A percentile compares a stretch with the other conserved stretches of the same genome.
These are phyloP conservation scores for Rasamsonia emersonii DNA, from an alignment of 2,329 filamentous ascomycete genomes.

Conservation along the genomic window DNA sequence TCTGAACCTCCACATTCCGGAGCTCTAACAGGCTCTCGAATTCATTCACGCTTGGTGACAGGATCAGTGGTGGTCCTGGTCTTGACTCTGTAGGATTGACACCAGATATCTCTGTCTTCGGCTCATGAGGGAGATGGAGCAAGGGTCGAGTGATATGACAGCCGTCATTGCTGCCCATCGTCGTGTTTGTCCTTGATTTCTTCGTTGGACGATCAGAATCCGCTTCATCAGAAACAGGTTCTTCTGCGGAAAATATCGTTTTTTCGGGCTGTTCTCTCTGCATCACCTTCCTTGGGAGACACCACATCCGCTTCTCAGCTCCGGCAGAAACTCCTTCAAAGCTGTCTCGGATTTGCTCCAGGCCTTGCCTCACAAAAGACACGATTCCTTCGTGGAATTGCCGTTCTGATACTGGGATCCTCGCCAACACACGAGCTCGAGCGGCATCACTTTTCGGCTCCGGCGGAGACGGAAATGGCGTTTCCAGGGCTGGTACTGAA, in stretches of 20 bases:
- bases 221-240: too few relatives aligned
- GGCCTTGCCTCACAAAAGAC: constrained; percentile 29
- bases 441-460: constrained; percentile 45
- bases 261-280: constrained; percentile 1
- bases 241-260: too few relatives aligned
- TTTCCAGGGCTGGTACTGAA: constrained; percentile 29
- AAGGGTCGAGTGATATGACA: too few relatives aligned
- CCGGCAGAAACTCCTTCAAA: constrained; percentile 7
- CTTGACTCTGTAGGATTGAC: constrained; percentile 2
- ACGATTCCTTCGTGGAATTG: constrained; percentile 15
- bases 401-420: constrained; percentile 25
- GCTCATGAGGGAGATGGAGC: too few relatives aligned
- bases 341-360: constrained; percentile 21
- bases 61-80: constrained; percentile 21
- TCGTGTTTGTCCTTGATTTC: too few relatives aligned
- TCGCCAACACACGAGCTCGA: constrained; percentile 29
- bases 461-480: constrained; percentile 39
- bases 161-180: too few relatives aligned
- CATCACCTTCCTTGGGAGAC: constrained; percentile 15
- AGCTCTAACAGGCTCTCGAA: constrained; percentile 20
- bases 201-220: too few relatives aligned
- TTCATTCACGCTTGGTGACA: constrained; percentile 24
- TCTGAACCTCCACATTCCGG: constrained; percentile 18
- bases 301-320: constrained; percentile 21
- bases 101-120: constrained; percentile 10